Evolutionary conservation across 2,329 filamentous ascomycete species (phyloP).

Genomic region (Amauroascus niger): DNA sequence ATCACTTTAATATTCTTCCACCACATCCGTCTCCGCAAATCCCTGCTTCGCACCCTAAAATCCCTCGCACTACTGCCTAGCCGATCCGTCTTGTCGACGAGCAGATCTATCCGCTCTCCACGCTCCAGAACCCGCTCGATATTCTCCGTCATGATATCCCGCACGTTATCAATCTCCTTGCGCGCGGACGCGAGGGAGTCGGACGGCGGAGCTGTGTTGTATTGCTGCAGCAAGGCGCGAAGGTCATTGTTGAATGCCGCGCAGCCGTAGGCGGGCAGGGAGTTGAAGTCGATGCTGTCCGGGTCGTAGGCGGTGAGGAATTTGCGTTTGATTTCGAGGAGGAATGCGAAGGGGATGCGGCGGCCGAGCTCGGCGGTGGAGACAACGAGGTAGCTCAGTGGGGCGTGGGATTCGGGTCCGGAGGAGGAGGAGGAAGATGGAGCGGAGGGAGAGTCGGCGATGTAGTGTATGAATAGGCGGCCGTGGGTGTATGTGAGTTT

Average conservation of each 20-base stretch:
- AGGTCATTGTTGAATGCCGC: constrained; percentile 76
- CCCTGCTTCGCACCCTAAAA: constrained; percentile 77
- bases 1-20: constrained; percentile 99
- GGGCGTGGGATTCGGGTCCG: constrained; percentile 55
- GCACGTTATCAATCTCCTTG: constrained; percentile 82
- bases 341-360: constrained; percentile 83
- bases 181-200: constrained; percentile 78
- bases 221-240: constrained; percentile 68
- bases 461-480: constrained; percentile 88
- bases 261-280: constrained; percentile 80
- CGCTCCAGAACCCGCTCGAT: constrained; percentile 83
- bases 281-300: constrained; percentile 58
- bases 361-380: constrained; percentile 71
- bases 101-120: constrained; percentile 82
- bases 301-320: constrained; percentile 66
- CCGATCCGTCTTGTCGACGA: constrained; percentile 94
- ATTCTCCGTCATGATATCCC: constrained; percentile 91
- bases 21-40: constrained; percentile 91
- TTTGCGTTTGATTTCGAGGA: constrained; percentile 79
- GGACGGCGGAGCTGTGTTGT: constrained; percentile 65
- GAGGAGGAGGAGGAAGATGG: constrained; percentile 27
- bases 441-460: constrained; percentile 68
- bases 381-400: constrained; percentile 85
- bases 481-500: constrained; percentile 94
- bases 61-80: constrained; percentile 80